phyloP scores from a whole-genome alignment of 345 rosid species.

The sweet orange (Citrus sinensis) region DNA sequence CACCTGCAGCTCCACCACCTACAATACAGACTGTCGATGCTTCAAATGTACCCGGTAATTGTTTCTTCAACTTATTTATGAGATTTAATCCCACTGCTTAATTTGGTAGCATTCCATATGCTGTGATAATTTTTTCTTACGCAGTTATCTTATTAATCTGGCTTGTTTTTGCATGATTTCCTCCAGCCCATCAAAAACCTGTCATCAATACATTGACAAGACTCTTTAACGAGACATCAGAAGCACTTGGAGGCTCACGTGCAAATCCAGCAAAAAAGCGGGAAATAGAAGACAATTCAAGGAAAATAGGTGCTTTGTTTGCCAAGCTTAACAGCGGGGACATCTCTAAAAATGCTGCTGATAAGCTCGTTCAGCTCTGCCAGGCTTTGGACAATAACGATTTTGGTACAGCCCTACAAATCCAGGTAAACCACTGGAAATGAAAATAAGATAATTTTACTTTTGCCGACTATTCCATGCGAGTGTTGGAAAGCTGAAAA shows the following conservation, averaged over 20 bases:
- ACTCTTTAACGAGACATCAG: conserved; percentile 94
- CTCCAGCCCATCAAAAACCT: conserved; percentile 72
- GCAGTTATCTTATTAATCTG: not conserved
- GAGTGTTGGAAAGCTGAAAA: not conserved
- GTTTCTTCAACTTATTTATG: not conserved
- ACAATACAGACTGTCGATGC: conserved; percentile 92
- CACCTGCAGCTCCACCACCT: conserved; percentile 77
- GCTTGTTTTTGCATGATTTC: conserved; percentile 16
- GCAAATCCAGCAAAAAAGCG: conserved; percentile 89
- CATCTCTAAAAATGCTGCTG: conserved; percentile 88
- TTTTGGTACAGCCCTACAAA: conserved; percentile 75
- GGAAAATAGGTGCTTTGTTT: conserved; percentile 86
- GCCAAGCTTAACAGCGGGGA: conserved; percentile 88
- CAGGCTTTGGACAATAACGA: conserved; percentile 83
- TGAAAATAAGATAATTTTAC: not conserved
- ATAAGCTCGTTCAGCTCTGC: conserved; percentile 85
- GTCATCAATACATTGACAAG: conserved; percentile 75
- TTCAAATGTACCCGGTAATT: conserved; percentile 80
- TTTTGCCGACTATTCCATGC: not conserved
- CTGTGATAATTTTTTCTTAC: not conserved
- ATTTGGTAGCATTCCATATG: not conserved
- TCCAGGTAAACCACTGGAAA: conserved; percentile 53
- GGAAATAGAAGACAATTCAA: conserved; percentile 95
- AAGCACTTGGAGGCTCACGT: conserved; percentile 89
- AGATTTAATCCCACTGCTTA: not conserved